Evolutionary conservation across 768 basidiomycete species (phyloP), one percentile per base, ranked within the genome.

Genomic region (Boletus pseudopeckii): DNA sequence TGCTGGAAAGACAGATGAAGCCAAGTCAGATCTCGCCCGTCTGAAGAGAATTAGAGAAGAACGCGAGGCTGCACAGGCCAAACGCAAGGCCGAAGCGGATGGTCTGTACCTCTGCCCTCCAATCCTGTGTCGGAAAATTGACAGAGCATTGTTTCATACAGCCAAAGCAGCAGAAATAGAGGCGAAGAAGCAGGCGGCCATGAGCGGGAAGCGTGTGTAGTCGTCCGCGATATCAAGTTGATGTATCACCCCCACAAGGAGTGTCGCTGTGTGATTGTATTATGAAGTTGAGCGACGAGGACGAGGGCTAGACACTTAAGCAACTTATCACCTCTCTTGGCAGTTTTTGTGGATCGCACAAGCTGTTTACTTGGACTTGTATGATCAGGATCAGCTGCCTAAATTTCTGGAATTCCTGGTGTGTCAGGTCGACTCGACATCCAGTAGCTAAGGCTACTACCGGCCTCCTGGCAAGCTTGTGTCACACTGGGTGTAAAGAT

Each of bases 1-100:
- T 15, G 76, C 81, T 70, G 95, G 95, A 55, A 90, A 97, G 83
- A 98, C 95, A 0, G 85, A 88, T 34, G 80, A 97, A 68, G 94
- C 95, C 18, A 90, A 93, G 74, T 71, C 85, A 4, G 95, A 98
- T 71, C 83, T 98, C 46, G 82, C 87, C 18, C 82, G 95, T 34
- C 81, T 98, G 15, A 82, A 83, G 43, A 88, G 86, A 82, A 91
- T 98, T 64, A 82, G 82, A 55, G 86, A 83, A 51, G 91, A 96
- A 55, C 86, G 95, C 46, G 94, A 94, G 57, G 88, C 84, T 39
- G 93, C 94, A 1, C 85, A 85, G 44, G 90, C 89, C 2, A 90
- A 88, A 78, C 77, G 94, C 51, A 84, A 91, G 73, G 94, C 94
- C 0, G 95, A 96, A 66, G 78, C 84, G 5, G 91, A 92, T 61